Base-by-base conservation (phyloP, 176 grass and related monocot species). In the Calamus simplicifolius region DNA sequence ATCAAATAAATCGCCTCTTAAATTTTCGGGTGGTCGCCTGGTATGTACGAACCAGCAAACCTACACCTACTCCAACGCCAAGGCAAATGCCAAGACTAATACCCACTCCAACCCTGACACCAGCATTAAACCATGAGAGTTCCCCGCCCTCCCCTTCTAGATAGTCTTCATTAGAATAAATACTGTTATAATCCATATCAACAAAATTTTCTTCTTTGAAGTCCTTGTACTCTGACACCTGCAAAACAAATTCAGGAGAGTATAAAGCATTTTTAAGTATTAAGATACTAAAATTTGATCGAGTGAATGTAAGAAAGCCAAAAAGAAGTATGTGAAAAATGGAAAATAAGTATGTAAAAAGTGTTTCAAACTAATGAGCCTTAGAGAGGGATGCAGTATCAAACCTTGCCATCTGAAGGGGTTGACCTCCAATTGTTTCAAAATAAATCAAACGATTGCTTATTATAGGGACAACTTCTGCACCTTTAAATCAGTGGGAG, bases 91-190 rank as follows among this genome's bases (percentile, higher is more conserved):
- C 93, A 60, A 91, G 82, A 49, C 93, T 88, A 8, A 92, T 98
- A 16, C 93, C 93, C 2, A 92, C 93, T 25, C 87, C 93, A 18
- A 91, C 93, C 14, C 79, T 75, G 18, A 91, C 93, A 25, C 93
- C 93, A 5, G 87, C 84, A 75, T 91, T 91, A 77, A 97, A 97
- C 93, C 93, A 91, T 67, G 93, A 88, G 58, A 97, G 84, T 25
- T 91, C 84, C 64, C 84, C 81, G 15, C 88, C 93, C 75, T 97
- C 89, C 0, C 85, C 87, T 28, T 97, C 93, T 58, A 85, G 25
- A 72, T 81, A 81, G 49, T 88, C 93, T 49, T 68, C 55, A 64
- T 73, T 75, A 59, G 73, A 68, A 53, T 85, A 82, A 48, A 88
- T 52, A 62, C 65, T 78, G 57, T 74, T 84, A 70, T 85, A 76